Evolutionary conservation across 2,329 filamentous ascomycete species (phyloP), one percentile per base, ranked within the genome.

Genomic region (Clonostachys rhizophaga): DNA sequence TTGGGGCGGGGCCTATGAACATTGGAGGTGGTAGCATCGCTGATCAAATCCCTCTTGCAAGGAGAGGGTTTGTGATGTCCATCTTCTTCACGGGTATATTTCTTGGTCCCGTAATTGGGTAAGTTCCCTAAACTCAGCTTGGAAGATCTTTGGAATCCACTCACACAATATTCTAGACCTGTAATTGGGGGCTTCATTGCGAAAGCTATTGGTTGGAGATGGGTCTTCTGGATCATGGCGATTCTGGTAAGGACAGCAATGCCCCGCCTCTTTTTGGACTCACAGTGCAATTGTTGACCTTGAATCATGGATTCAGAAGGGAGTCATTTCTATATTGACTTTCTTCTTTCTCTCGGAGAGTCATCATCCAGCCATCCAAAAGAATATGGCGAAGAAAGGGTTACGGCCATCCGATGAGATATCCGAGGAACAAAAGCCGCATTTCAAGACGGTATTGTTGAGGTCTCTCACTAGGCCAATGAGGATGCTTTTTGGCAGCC

Each of bases 11-110:
- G 0, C 82, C 83, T 2, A 70, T 89, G 5, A 86, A 81, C 2
- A 84, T 83, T 55, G 84, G 81, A 0, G 82, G 81, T 11, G 83
- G 84, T 6, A 82, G 85, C 1, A 62, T 88, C 11, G 78, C 76
- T 13, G 85, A 88, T 63, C 74, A 87, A 39, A 86, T 76, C 65
- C 66, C 72, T 0, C 69, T 81, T 0, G 72, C 78, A 34, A 62
- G 83, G 51, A 72, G 84, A 45, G 84, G 82, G 4, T 76, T 76
- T 9, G 84, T 83, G 2, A 81, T 87, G 63, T 79, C 84, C 1
- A 74, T 77, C 2, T 87, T 85, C 61, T 78, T 80, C 2, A 74
- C 84, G 66, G 77, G 80, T 0, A 79, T 84, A 0, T 71, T 84
- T 3, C 70, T 78, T 2, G 81, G 81, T 0, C 80, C 81, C 0